A percentile compares a stretch with the other conserved stretches of the same genome.
phyloP scores from a whole-genome alignment of 306 rosid genomes.

The Mimosa pudica region DNA sequence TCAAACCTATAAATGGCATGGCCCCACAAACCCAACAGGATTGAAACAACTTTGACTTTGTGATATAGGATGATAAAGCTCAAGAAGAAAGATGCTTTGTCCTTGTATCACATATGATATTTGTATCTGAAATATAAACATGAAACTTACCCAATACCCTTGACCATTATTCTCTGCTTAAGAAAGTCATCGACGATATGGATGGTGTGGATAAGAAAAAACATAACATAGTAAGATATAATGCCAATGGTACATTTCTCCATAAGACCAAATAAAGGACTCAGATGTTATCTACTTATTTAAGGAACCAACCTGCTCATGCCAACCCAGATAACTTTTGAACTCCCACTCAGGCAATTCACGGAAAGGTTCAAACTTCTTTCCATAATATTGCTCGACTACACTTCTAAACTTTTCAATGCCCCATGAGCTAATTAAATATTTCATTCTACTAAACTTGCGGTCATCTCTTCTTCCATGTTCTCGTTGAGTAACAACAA shows the following conservation, averaged over 20 bases:
- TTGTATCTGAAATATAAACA: conserved; percentile 28
- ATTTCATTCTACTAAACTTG: conserved; percentile 93
- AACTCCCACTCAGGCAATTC: conserved; percentile 92
- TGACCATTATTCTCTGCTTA: conserved; percentile 4
- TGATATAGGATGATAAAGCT: conserved; percentile 10
- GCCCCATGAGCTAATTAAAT: conserved; percentile 94
- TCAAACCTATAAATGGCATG: conserved; percentile 18
- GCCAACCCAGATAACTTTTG: conserved; percentile 96
- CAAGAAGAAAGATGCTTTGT: conserved; percentile 22
- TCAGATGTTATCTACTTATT: conserved; percentile 24
- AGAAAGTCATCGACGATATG: conserved; percentile 5
- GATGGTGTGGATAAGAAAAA: conserved; percentile 23
- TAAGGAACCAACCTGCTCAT: conserved; percentile 79
- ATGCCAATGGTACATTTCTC: neutral
- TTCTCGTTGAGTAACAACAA: conserved; percentile 93
- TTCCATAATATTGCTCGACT: conserved; percentile 85
- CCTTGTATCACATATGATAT: conserved; percentile 28
- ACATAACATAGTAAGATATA: conserved; percentile 12
- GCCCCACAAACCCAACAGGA: conserved; percentile 27
- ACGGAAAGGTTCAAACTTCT: conserved; percentile 79
- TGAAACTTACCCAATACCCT: conserved; percentile 16
- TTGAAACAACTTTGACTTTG: conserved; percentile 21
- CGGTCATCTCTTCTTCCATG: conserved; percentile 99
- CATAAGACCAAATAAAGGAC: conserved; percentile 29
- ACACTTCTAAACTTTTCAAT: conserved; percentile 84